Percentiles rank a stretch among this genome's conserved stretches.
phyloP scores from a whole-genome alignment of 805 yeast species.

The Zygosaccharomyces gambellarensis region DNA sequence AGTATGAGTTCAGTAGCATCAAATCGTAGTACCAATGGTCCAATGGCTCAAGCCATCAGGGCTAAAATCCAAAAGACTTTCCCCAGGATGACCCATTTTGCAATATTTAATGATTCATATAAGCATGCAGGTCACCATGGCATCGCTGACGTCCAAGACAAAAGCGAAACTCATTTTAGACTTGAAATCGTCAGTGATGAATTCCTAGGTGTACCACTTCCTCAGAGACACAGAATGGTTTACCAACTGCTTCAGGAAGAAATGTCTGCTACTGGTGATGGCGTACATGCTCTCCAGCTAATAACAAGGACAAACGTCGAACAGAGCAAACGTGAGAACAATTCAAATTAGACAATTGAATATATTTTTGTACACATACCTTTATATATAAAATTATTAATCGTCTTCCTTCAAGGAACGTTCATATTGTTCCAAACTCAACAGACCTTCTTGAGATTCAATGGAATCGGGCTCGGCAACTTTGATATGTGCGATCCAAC shows the following conservation, averaged over 20 bases:
- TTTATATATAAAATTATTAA: slow-evolving; percentile 12
- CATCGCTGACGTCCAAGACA: slow-evolving; percentile 65
- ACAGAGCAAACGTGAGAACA: neutral
- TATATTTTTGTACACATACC: neutral
- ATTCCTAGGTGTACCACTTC: slow-evolving; percentile 61
- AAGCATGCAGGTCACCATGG: slow-evolving; percentile 88
- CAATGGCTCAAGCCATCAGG: slow-evolving; percentile 48
- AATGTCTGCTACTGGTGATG: slow-evolving; percentile 44
- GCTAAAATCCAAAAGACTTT: slow-evolving; percentile 37
- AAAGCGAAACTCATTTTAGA: slow-evolving; percentile 77
- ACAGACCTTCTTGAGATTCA: slow-evolving; percentile 40
- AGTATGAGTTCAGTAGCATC: slow-evolving; percentile 15
- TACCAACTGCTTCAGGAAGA: slow-evolving; percentile 70
- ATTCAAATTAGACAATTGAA: neutral
- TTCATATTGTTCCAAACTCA: slow-evolving; percentile 54
- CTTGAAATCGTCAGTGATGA: slow-evolving; percentile 64
- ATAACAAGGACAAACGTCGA: slow-evolving; percentile 61
- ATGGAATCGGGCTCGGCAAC: slow-evolving; percentile 46
- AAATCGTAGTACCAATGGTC: slow-evolving; percentile 29
- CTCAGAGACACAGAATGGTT: slow-evolving; percentile 73
- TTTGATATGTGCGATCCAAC: slow-evolving; percentile 84
- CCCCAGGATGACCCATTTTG: slow-evolving; percentile 42
- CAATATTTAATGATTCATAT: slow-evolving; percentile 73
- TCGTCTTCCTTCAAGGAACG: slow-evolving; percentile 53
- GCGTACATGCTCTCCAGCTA: slow-evolving; percentile 85